A percentile compares a stretch with the other conserved stretches of the same genome.
Conservation (phyloP, 2,329 filamentous ascomycete species). For the Arthrobotrys iridis region DNA sequence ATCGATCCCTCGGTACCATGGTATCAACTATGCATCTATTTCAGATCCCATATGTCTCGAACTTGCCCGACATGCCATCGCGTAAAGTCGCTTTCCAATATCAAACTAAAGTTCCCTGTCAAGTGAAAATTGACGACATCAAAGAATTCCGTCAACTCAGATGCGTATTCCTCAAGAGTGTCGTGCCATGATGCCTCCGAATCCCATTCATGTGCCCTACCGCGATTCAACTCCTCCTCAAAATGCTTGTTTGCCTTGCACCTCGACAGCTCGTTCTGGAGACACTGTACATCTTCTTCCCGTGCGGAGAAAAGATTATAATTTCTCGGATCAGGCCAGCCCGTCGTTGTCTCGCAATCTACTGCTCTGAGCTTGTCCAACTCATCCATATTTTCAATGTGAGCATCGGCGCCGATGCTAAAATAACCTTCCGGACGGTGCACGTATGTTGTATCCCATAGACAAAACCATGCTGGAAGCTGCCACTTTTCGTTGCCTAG, state of each 20-base stretch:
- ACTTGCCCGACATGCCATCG: neutral
- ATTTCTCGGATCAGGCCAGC: neutral
- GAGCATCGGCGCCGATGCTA: neutral
- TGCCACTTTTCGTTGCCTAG: neutral
- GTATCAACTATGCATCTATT: neutral
- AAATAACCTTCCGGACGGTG: neutral
- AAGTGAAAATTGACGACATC: neutral
- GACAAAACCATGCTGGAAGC: neutral
- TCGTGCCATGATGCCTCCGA: too few relatives aligned
- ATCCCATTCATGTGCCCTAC: too few relatives aligned
- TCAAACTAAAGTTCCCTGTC: neutral
- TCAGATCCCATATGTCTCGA: neutral
- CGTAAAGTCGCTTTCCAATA: neutral
- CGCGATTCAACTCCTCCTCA: too few relatives aligned
- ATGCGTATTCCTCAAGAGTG: neutral
- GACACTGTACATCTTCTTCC: neutral
- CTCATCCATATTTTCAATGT: neutral
- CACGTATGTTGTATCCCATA: neutral
- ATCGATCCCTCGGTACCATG: too few relatives aligned
- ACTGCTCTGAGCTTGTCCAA: neutral
- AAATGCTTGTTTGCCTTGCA: neutral
- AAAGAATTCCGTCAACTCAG: neutral
- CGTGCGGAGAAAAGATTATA: neutral
- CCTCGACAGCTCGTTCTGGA: neutral
- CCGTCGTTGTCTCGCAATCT: neutral